These are phyloP conservation scores for Annulohypoxylon stygium DNA, from an alignment of 495 filamentous ascomycete genomes.

Conservation along the genomic window DNA sequence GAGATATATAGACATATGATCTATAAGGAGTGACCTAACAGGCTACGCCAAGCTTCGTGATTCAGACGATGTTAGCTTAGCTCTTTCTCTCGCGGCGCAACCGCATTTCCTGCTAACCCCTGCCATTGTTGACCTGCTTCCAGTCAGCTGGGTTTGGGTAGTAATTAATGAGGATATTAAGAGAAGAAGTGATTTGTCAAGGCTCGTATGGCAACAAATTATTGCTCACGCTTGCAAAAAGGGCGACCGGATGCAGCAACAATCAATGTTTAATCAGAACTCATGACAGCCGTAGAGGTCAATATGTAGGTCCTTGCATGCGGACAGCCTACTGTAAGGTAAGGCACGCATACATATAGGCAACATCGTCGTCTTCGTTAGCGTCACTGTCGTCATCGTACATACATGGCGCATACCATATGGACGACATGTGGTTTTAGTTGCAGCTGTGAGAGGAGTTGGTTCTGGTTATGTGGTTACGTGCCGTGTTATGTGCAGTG, in stretches of 20 bases:
- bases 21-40: conserved; percentile 26
- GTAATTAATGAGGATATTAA: conserved; percentile 19
- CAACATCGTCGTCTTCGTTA: conserved; percentile 5
- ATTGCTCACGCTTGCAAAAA: conserved; percentile 12
- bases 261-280: conserved; percentile 26
- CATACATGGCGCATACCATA: conserved; percentile 26
- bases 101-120: neutral
- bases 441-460: neutral
- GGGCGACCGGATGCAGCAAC: conserved; percentile 21
- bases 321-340: conserved; percentile 9
- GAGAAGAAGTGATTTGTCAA: conserved; percentile 22
- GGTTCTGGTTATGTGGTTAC: neutral
- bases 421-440: conserved; percentile 17
- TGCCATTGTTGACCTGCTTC: conserved; percentile 21
- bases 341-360: conserved; percentile 31
- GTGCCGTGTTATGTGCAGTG: neutral
- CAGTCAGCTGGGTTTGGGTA: conserved; percentile 45
- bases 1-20: conserved; percentile 41
- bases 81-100: conserved; percentile 14
- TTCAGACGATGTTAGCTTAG: conserved; percentile 32
- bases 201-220: neutral
- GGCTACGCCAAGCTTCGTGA: conserved; percentile 26
- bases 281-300: conserved; percentile 26
- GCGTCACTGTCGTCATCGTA: conserved; percentile 13
- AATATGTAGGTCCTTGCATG: conserved; percentile 26